These are phyloP conservation scores for Ceratocystis destructans DNA, from an alignment of 2,329 filamentous ascomycete genomes.

Conservation along the genomic window DNA sequence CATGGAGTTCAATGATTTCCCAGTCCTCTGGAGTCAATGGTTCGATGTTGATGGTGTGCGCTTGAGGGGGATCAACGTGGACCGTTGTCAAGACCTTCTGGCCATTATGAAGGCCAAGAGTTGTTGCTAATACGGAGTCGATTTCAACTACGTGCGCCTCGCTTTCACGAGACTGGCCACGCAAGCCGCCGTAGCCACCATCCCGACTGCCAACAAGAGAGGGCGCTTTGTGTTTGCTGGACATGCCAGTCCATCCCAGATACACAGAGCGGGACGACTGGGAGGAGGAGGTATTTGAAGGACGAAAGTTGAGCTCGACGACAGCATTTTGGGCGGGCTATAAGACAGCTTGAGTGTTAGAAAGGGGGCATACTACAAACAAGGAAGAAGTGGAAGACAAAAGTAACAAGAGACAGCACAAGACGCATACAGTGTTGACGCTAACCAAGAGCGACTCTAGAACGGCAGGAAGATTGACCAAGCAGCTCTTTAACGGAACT, in stretches of 20 bases:
- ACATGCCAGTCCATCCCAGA: slow-evolving; percentile 95
- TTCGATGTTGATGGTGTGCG: slow-evolving; percentile 93
- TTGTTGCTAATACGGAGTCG: slow-evolving; percentile 67
- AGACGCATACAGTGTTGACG: slow-evolving; percentile 62
- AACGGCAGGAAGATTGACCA: slow-evolving; percentile 80
- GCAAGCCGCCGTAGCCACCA: slow-evolving; percentile 45
- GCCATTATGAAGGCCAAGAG: slow-evolving; percentile 65
- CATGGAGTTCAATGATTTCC: slow-evolving; percentile 97
- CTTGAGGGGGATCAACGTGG: slow-evolving; percentile 79
- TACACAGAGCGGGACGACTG: slow-evolving; percentile 52
- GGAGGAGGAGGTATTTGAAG: slow-evolving; percentile 30
- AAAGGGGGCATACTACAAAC: not conserved
- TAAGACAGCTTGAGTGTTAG: slow-evolving; percentile 20
- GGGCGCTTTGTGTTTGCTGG: slow-evolving; percentile 69
- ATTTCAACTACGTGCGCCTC: slow-evolving; percentile 70
- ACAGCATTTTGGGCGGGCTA: slow-evolving; percentile 91
- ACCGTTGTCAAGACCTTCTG: slow-evolving; percentile 60
- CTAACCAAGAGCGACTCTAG: slow-evolving; percentile 76
- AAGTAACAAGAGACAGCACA: slow-evolving; percentile 14
- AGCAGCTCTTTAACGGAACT: slow-evolving; percentile 79
- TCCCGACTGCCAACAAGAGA: slow-evolving; percentile 60
- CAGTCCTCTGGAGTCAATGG: slow-evolving; percentile 90
- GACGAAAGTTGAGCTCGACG: slow-evolving; percentile 70
- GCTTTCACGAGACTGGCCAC: slow-evolving; percentile 47
- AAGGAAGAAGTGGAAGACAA: not conserved